Conservation (phyloP, 1,284 basidiomycete species). For the Marasmius fiardii region DNA sequence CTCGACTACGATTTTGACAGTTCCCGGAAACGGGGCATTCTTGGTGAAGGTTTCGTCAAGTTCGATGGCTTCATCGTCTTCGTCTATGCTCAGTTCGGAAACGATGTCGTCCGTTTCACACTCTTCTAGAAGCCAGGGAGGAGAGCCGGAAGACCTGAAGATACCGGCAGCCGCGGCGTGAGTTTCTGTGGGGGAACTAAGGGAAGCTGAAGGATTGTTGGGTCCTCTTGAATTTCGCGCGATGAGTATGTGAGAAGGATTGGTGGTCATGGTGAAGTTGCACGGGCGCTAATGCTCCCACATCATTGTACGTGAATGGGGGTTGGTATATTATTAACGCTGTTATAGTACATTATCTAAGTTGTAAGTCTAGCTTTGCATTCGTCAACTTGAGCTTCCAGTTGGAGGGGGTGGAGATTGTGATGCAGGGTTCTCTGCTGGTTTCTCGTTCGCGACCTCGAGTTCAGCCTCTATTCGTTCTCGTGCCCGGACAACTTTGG, state of each 20-base stretch:
- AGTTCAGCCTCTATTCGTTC: conserved; percentile 92
- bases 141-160: conserved; percentile 72
- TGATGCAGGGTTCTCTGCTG: conserved; percentile 10
- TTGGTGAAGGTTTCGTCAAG: conserved; percentile 72
- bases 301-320: background rate
- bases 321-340: background rate
- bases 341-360: background rate
- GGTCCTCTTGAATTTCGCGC: conserved; percentile 74
- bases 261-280: conserved; percentile 50
- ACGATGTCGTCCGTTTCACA: conserved; percentile 66
- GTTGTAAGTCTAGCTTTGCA: no score
- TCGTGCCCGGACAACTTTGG: conserved; percentile 91
- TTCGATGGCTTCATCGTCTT: conserved; percentile 68
- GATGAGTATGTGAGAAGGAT: conserved; percentile 81
- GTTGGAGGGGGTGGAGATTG: background rate
- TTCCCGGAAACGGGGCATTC: conserved; percentile 64
- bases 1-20: conserved; percentile 83
- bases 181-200: conserved; percentile 80
- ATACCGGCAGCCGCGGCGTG: conserved; percentile 81
- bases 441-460: conserved; percentile 35
- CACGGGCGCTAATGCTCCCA: no score
- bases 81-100: conserved; percentile 62
- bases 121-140: conserved; percentile 72
- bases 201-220: conserved; percentile 69
- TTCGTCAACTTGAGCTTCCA: background rate